These are phyloP conservation scores for Mycena haematopus DNA, from an alignment of 768 basidiomycete species.

Conservation along the genomic window DNA sequence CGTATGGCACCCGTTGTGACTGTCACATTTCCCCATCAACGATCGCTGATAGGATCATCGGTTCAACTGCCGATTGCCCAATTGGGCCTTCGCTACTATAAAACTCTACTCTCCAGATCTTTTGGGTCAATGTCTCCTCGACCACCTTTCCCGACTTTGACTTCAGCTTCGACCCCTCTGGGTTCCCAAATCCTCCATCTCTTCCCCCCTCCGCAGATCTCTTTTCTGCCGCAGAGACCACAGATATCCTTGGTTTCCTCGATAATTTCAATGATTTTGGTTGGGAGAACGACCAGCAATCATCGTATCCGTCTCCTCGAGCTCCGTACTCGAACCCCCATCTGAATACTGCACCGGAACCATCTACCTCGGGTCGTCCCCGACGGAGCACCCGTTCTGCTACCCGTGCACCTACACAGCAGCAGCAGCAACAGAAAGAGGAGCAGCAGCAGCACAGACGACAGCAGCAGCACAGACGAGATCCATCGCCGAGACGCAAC, in stretches of 20 bases:
- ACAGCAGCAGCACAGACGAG: background rate
- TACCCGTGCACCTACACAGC: conserved; percentile 36
- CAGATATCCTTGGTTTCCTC: conserved; percentile 80
- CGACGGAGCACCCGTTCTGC: conserved; percentile 38
- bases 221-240: conserved; percentile 79
- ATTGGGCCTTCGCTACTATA: no score
- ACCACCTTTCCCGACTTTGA: conserved; percentile 71
- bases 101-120: conserved; percentile 11
- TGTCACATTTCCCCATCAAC: background rate
- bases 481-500: conserved; percentile 10
- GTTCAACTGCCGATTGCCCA: background rate
- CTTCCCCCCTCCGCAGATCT: conserved; percentile 78
- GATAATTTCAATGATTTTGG: conserved; percentile 67
- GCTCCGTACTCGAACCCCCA: conserved; percentile 57
- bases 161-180: conserved; percentile 59
- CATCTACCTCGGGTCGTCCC: conserved; percentile 45
- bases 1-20: background rate
- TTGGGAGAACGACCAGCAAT: conserved; percentile 44
- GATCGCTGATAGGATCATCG: background rate
- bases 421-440: conserved; percentile 22
- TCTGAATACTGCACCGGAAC: conserved; percentile 50
- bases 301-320: conserved; percentile 30
- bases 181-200: conserved; percentile 65
- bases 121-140: conserved; percentile 42
- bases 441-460: conserved; percentile 20